Conservation (phyloP, 805 yeast genomes). For the Suhomyces vadensis region DNA sequence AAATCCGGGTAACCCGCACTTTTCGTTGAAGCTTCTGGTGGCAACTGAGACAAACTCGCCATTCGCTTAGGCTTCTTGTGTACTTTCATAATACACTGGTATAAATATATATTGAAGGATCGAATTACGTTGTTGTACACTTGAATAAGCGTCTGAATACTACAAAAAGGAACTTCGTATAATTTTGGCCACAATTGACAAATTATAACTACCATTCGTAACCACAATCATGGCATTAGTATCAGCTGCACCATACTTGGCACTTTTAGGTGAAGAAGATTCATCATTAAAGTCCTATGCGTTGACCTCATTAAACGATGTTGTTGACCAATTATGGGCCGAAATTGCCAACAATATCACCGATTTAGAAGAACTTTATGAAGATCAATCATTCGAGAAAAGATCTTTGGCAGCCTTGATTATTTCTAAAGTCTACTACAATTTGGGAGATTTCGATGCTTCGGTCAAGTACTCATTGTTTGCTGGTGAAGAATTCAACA, state of each 20-base stretch:
- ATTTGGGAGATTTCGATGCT: conserved; percentile 89
- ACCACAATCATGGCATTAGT: conserved; percentile 65
- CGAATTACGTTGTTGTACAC: background rate
- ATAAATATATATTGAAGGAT: background rate
- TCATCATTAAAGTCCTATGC: conserved; percentile 78
- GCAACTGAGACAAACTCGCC: conserved; percentile 6
- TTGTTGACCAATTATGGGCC: conserved; percentile 94
- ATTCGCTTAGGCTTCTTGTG: background rate
- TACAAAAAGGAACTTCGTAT: background rate
- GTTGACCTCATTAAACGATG: conserved; percentile 70
- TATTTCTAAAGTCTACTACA: conserved; percentile 86
- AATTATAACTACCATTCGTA: no score
- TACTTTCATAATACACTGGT: background rate
- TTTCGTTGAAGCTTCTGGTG: conserved; percentile 7
- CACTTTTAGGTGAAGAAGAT: conserved; percentile 84
- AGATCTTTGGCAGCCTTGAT: conserved; percentile 86
- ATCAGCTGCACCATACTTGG: conserved; percentile 89
- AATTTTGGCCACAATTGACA: background rate
- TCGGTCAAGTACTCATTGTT: conserved; percentile 86
- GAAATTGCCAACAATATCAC: conserved; percentile 90
- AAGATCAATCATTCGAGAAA: conserved; percentile 74
- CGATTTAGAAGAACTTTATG: conserved; percentile 88
- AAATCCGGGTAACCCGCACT: conserved; percentile 3
- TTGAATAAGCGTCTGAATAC: background rate
- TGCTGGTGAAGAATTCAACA: conserved; percentile 78